Evolutionary conservation across 306 rosid species (phyloP).

Genomic region (Casuarina glauca): DNA sequence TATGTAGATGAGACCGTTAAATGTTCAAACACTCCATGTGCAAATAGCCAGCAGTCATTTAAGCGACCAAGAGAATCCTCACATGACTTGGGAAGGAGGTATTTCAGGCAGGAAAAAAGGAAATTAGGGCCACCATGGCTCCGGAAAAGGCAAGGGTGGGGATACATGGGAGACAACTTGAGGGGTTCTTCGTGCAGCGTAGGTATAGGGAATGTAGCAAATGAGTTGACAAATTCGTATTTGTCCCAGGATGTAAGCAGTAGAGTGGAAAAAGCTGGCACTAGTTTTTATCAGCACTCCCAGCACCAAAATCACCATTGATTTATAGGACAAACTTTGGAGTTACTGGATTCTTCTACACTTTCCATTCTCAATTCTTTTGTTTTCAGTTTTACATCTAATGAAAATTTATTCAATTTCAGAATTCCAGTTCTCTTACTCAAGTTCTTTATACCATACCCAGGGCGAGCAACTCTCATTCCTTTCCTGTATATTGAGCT

Average conservation of each 20-base stretch:
- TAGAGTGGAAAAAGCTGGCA: slow-evolving; percentile 63
- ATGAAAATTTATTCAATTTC: slow-evolving; percentile 63
- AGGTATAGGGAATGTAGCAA: slow-evolving; percentile 54
- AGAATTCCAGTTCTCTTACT: slow-evolving; percentile 40
- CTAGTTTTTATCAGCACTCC: slow-evolving; percentile 61
- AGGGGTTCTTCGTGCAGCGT: slow-evolving; percentile 39
- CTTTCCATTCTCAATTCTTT: slow-evolving; percentile 59
- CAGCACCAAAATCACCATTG: slow-evolving; percentile 58
- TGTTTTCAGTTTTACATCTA: slow-evolving; percentile 47
- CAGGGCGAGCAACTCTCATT: slow-evolving; percentile 11
- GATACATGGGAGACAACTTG: slow-evolving; percentile 45
- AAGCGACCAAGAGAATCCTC: slow-evolving; percentile 63
- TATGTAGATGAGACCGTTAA: slow-evolving; percentile 49
- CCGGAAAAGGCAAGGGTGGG: slow-evolving; percentile 47
- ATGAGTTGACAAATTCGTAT: slow-evolving; percentile 47
- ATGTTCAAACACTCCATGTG: slow-evolving; percentile 28
- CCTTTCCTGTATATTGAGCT: slow-evolving; percentile 34
- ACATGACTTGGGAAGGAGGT: slow-evolving; percentile 57
- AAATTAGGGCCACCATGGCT: slow-evolving; percentile 59
- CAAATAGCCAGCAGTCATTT: slow-evolving; percentile 29
- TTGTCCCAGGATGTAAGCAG: slow-evolving; percentile 58
- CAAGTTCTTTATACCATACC: slow-evolving; percentile 22
- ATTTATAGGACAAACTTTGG: slow-evolving; percentile 46
- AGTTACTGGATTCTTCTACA: slow-evolving; percentile 10
- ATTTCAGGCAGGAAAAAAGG: slow-evolving; percentile 91